Conservation (phyloP, 2,329 filamentous ascomycete species). For the Aspergillus aculeatus region DNA sequence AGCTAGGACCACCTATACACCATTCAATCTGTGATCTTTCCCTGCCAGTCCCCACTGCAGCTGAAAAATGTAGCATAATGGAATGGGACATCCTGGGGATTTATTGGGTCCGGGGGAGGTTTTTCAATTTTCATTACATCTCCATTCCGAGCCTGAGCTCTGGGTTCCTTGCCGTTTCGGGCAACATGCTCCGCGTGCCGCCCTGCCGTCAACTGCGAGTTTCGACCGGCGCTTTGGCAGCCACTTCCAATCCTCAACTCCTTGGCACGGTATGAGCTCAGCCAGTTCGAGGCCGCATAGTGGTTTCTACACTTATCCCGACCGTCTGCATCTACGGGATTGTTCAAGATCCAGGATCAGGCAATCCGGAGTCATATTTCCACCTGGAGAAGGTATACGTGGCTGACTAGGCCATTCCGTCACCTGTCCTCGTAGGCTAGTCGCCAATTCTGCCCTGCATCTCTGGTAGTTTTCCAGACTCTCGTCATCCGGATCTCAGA, state of each 20-base stretch:
- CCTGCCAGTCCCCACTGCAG: not conserved
- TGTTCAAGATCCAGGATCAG: not conserved
- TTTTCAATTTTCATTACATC: not conserved
- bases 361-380: not conserved
- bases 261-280: not conserved
- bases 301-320: not conserved
- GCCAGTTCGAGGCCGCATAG: not conserved
- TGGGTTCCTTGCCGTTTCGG: not conserved
- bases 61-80: not conserved
- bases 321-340: not conserved
- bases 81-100: not conserved
- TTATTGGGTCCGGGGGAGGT: not conserved
- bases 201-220: not conserved
- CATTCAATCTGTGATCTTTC: not conserved
- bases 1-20: not conserved
- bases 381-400: not conserved
- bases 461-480: too few relatives aligned
- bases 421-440: too few relatives aligned
- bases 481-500: too few relatives aligned
- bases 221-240: not conserved
- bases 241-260: not conserved
- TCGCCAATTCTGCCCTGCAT: too few relatives aligned
- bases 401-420: not conserved
- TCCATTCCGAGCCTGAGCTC: not conserved
- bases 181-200: slow-evolving; percentile 6